Evolutionary conservation across 2,329 filamentous ascomycete genomes (phyloP), one percentile per base, ranked within the genome.

Genomic region (Stagonosporopsis chrysanthemi): DNA sequence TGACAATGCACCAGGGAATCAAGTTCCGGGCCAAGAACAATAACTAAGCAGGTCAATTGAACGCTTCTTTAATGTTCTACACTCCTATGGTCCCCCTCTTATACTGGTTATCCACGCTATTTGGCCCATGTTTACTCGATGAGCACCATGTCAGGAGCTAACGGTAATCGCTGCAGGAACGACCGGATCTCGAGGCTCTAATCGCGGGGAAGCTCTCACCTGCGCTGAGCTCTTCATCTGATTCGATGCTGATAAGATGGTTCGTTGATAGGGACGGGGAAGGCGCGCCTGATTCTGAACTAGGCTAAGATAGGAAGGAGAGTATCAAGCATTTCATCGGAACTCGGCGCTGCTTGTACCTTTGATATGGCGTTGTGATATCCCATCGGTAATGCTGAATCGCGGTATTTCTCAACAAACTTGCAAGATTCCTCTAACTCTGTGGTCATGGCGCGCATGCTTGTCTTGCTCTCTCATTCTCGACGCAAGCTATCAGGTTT

Each of bases 111-210:
- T 33, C 15, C n/a, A 35, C 38, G 22, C 39, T 43, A 39, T 46
- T n/a, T 17, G 7, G 29, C 42, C 24, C 42, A 52, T 42, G 46
- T 29, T 15, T 36, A 31, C 38, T 26, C 19, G 42, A 4, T 8
- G 11, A 36, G 44, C 26, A 29, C 39, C 26, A 57, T 57, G 26
- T 36, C 39, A 39, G 28, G 40, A 41, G 48, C 14, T 9, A 5
- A 14, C 44, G 54, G 45, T 49, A 33, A 45, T 57, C 48, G 33
- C 43, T 52, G 54, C 54, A 57, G 48, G 43, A 57, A 57, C 54
- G 17, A 33, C 38, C 54, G n/a, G 11, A 14, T 35, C 29, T 33
- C 33, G 26, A 43, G 44, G 15, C 38, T 39, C 26, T 33, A 52
- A 44, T 54, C 38, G 39, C 36, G 49, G 49, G 54, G 48, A 52